These are phyloP conservation scores for Lactifluus volemus DNA, from an alignment of 768 basidiomycete genomes.

Conservation along the genomic window DNA sequence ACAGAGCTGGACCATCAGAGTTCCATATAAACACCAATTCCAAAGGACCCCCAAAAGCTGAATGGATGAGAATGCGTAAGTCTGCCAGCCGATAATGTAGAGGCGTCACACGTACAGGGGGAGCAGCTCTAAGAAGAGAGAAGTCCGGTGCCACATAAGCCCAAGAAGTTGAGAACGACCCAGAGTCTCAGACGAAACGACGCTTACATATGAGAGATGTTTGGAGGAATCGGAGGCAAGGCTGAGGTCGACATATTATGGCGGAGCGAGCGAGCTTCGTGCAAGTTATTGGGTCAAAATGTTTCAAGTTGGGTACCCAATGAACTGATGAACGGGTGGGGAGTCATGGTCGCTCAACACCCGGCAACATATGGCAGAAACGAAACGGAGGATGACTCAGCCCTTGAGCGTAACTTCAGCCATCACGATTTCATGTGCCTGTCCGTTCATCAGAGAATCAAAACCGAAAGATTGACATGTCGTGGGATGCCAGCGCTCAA, in stretches of 20 bases:
- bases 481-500: no score
- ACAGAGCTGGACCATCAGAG: conserved; percentile 5
- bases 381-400: no score
- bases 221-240: background rate
- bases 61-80: background rate
- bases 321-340: no score
- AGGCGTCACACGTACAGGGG: background rate
- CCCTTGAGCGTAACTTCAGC: no score
- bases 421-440: no score
- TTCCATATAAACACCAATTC: conserved; percentile 8
- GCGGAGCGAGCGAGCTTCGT: background rate
- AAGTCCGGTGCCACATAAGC: background rate
- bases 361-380: no score
- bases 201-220: background rate
- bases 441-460: no score
- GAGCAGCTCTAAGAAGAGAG: background rate
- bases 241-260: background rate
- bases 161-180: no score
- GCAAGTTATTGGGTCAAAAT: background rate
- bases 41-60: conserved; percentile 7
- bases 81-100: no score
- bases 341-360: no score
- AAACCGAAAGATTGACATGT: no score
- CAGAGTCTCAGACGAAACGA: background rate
- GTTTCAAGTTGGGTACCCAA: no score